Percentiles rank a stretch among this genome's conserved stretches.
These are phyloP conservation scores for Craterostigma plantagineum DNA, from an alignment of 257 asterid genomes.

Conservation along the genomic window DNA sequence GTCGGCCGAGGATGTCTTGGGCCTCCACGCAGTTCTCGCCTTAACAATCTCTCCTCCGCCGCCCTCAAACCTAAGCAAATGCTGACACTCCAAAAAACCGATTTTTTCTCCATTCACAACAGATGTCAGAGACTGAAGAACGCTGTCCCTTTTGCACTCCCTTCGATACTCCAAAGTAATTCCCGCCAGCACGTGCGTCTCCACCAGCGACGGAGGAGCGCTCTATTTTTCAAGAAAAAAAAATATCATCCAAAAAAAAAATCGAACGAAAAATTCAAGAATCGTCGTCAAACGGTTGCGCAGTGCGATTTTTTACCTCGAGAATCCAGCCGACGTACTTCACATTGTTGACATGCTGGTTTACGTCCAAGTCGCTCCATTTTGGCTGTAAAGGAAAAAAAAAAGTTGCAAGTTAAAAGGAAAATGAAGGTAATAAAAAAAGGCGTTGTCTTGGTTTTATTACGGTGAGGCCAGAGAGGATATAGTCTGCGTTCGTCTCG, in stretches of 20 bases:
- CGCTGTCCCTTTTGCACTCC: conserved; percentile 62
- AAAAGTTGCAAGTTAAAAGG: conserved; percentile 4
- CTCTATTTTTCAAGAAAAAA: conserved; percentile 16
- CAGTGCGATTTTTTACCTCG: conserved; percentile 37
- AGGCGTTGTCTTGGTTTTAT: background rate
- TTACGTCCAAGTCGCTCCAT: conserved; percentile 88
- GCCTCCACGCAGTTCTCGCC: conserved; percentile 88
- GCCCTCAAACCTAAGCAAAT: conserved; percentile 62
- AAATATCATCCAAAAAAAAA: too few species aligned
- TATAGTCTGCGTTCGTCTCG: conserved; percentile 43
- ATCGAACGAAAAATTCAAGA: too few species aligned
- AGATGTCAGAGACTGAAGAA: conserved; percentile 84
- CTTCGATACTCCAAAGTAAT: conserved; percentile 57
- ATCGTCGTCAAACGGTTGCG: too few species aligned
- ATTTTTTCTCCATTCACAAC: conserved; percentile 21
- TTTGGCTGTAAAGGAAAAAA: conserved; percentile 53
- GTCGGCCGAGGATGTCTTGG: conserved; percentile 16
- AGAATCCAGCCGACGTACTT: conserved; percentile 94
- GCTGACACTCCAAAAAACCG: conserved; percentile 61
- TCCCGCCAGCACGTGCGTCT: conserved; percentile 37
- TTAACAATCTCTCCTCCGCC: conserved; percentile 76
- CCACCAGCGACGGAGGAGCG: conserved; percentile 36
- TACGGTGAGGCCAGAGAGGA: conserved; percentile 74
- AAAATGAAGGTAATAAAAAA: background rate
- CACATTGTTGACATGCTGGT: conserved; percentile 92